Evolutionary conservation across 176 grass and related monocot genomes (phyloP).

Genomic region (Lolium perenne): DNA sequence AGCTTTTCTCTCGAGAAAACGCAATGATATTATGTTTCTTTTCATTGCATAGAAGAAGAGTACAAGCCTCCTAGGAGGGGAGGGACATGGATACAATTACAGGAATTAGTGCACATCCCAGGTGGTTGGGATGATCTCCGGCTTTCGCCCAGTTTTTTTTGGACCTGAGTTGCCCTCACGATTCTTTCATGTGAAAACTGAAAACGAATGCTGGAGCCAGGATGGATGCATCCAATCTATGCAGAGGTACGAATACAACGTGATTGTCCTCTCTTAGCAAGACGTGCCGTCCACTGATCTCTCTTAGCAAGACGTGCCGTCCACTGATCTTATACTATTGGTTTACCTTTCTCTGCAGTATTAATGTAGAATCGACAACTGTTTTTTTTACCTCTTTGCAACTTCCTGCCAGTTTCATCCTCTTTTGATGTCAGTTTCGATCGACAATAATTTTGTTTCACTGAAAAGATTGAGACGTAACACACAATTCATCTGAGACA

Average conservation of each 20-base stretch:
- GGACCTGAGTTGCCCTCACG: background rate
- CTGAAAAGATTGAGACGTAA: background rate
- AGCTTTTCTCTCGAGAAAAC: no score
- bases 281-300: background rate
- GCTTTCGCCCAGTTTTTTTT: background rate
- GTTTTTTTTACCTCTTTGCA: background rate
- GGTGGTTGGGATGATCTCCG: no score
- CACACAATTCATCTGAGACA: background rate
- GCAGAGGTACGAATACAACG: slow-evolving; percentile 3
- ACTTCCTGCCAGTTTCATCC: background rate
- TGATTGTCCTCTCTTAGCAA: background rate
- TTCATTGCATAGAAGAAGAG: no score
- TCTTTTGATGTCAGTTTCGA: background rate
- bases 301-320: slow-evolving; percentile 32
- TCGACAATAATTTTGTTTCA: background rate
- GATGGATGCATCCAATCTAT: background rate
- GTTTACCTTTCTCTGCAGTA: background rate
- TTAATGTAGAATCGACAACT: background rate
- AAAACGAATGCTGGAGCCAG: background rate
- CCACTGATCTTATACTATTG: background rate
- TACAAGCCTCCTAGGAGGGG: no score
- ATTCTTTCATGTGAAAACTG: background rate
- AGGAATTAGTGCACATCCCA: no score
- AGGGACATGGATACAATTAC: no score
- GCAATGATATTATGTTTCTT: no score